phyloP scores from a whole-genome alignment of 2,329 filamentous ascomycete species.

The Biscogniauxia mediterranea region DNA sequence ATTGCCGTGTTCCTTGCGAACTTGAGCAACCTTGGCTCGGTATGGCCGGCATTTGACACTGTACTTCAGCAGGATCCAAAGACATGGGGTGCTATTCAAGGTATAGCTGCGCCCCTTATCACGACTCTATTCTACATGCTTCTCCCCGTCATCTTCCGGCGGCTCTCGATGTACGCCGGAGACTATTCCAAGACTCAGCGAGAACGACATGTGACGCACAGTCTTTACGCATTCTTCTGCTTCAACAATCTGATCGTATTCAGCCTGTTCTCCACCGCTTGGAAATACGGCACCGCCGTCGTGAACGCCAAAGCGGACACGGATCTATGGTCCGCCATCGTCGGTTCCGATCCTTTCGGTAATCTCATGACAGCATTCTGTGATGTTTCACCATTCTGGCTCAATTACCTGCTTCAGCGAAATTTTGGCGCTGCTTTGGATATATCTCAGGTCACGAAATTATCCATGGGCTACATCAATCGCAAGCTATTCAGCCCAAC shows the following conservation, averaged over 20 bases:
- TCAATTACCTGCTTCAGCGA: slow-evolving; percentile 60
- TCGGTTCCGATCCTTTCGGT: slow-evolving; percentile 53
- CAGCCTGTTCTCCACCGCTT: slow-evolving; percentile 64
- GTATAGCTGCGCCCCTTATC: slow-evolving; percentile 81
- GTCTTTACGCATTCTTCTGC: slow-evolving; percentile 89
- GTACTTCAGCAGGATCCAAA: slow-evolving; percentile 59
- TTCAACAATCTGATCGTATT: slow-evolving; percentile 95
- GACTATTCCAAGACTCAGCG: slow-evolving; percentile 87
- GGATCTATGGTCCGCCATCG: slow-evolving; percentile 69
- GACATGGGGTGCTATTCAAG: slow-evolving; percentile 82
- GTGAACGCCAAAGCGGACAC: slow-evolving; percentile 53
- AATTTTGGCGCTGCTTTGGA: slow-evolving; percentile 90
- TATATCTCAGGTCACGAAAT: slow-evolving; percentile 77
- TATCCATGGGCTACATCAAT: slow-evolving; percentile 75
- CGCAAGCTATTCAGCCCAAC: slow-evolving; percentile 82
- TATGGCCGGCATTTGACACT: slow-evolving; percentile 73
- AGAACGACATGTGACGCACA: slow-evolving; percentile 82
- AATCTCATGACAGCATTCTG: slow-evolving; percentile 22
- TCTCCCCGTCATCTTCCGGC: slow-evolving; percentile 84
- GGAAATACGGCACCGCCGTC: slow-evolving; percentile 64
- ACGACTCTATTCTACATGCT: slow-evolving; percentile 83
- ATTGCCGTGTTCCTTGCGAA: slow-evolving; percentile 91
- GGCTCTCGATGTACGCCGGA: slow-evolving; percentile 76
- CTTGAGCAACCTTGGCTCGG: slow-evolving; percentile 69
- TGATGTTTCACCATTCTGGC: slow-evolving; percentile 22